Evolutionary conservation across 805 yeast genomes (phyloP).

Genomic region (Debaryomyces tyrocola): DNA sequence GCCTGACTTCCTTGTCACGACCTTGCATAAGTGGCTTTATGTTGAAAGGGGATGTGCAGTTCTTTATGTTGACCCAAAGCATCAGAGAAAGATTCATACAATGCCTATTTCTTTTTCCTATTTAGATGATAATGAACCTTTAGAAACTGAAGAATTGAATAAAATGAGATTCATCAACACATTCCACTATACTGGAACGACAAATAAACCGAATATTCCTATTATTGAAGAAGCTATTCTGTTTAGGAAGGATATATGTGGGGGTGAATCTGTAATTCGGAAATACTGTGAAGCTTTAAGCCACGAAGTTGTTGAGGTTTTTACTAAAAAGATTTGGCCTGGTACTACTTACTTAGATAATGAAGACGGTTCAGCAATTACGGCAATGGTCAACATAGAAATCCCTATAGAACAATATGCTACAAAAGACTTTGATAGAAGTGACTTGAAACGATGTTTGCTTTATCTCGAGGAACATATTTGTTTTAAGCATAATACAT

Average conservation of each 20-base stretch:
- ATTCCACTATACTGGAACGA: conserved; percentile 54
- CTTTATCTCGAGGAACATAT: conserved; percentile 1
- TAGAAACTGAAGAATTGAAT: conserved; percentile 13
- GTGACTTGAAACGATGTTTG: background rate
- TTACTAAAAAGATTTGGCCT: background rate
- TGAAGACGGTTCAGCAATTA: conserved; percentile 1
- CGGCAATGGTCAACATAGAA: conserved; percentile 7
- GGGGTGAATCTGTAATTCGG: conserved; percentile 56
- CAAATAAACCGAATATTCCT: conserved; percentile 42
- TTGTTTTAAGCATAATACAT: conserved; percentile 38
- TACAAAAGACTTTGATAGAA: background rate
- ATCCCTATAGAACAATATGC: conserved; percentile 5
- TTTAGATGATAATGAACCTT: conserved; percentile 31
- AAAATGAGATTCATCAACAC: conserved; percentile 33
- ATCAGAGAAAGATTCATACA: conserved; percentile 52
- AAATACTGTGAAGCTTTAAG: conserved; percentile 50
- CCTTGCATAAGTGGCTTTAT: conserved; percentile 70
- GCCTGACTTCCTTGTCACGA: conserved; percentile 64
- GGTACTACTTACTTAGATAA: conserved; percentile 3
- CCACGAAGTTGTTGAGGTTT: background rate
- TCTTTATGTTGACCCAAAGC: conserved; percentile 54
- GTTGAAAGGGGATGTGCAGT: conserved; percentile 60
- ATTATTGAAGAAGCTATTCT: conserved; percentile 49
- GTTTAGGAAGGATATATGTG: conserved; percentile 54
- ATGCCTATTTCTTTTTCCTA: conserved; percentile 58